phyloP scores from a whole-genome alignment of 345 rosid genomes.

The Moricandia arvensis region DNA sequence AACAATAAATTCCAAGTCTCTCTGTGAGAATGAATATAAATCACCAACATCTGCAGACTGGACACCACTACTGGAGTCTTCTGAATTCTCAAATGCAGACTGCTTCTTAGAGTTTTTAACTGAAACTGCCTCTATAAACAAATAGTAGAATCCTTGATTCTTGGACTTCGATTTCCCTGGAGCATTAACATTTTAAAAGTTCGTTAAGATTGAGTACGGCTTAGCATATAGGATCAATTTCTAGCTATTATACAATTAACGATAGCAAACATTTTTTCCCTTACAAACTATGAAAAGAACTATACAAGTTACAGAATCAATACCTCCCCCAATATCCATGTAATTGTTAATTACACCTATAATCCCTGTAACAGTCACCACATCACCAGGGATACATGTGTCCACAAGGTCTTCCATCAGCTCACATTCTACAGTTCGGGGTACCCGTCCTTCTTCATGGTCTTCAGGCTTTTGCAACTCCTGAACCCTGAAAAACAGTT shows the following conservation, averaged over 20 bases:
- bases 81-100: constrained; percentile 53
- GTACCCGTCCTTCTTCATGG: constrained; percentile 98
- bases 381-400: constrained; percentile 95
- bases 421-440: constrained; percentile 97
- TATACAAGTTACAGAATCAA: constrained; percentile 9
- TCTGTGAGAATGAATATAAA: constrained; percentile 70
- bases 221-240: constrained; percentile 3
- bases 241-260: background rate
- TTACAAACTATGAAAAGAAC: background rate
- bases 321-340: constrained; percentile 99
- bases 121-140: constrained; percentile 87
- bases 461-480: constrained; percentile 72
- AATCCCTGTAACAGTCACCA: constrained; percentile 92
- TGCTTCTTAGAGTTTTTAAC: constrained; percentile 76
- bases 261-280: background rate
- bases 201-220: background rate
- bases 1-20: constrained; percentile 91
- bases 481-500: constrained; percentile 57
- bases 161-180: constrained; percentile 87
- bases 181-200: constrained; percentile 19
- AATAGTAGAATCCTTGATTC: constrained; percentile 87
- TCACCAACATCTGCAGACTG: constrained; percentile 62
- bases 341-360: constrained; percentile 81
- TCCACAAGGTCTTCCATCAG: constrained; percentile 89
- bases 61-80: constrained; percentile 45